phyloP scores from a whole-genome alignment of 352 stramenopile genomes.

The Phytophthora multivora region DNA sequence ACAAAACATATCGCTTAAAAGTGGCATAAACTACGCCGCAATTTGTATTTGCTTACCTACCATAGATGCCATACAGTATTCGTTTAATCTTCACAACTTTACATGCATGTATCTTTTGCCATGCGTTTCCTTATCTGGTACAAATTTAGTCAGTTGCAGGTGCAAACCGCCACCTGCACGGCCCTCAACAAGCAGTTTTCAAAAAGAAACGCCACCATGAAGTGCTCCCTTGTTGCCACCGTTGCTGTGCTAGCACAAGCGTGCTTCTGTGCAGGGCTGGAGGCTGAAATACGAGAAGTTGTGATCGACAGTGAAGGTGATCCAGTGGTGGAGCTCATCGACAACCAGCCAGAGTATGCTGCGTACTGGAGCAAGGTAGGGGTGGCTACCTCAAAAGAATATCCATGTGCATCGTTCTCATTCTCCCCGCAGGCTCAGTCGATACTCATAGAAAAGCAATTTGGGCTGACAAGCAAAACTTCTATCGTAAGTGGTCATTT shows the following conservation, averaged over 20 bases:
- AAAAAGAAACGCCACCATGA: constrained; percentile 11
- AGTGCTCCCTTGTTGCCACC: background rate
- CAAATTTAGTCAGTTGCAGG: too few species aligned
- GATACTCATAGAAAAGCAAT: constrained; percentile 14
- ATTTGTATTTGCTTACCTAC: constrained; percentile 9
- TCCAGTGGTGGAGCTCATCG: constrained; percentile 3
- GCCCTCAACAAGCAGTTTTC: too few species aligned
- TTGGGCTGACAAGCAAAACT: background rate
- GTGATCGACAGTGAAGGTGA: constrained; percentile 4
- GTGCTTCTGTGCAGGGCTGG: constrained; percentile 2
- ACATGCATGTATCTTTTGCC: background rate
- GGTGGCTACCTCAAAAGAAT: background rate
- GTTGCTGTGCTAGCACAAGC: constrained; percentile 3
- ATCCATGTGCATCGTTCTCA: background rate
- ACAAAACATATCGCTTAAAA: constrained; percentile 30
- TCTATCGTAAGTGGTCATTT: constrained; percentile 3
- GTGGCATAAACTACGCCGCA: constrained; percentile 5
- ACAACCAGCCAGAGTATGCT: background rate
- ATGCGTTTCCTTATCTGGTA: background rate
- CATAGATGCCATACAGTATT: background rate
- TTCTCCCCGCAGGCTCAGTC: constrained; percentile 5
- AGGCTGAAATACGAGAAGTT: constrained; percentile 16
- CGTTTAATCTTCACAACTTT: constrained; percentile 22
- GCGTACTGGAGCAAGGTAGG: constrained; percentile 16
- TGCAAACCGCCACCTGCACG: too few species aligned